phyloP scores from a whole-genome alignment of 257 asterid genomes.

The Orobanche coerulescens region DNA sequence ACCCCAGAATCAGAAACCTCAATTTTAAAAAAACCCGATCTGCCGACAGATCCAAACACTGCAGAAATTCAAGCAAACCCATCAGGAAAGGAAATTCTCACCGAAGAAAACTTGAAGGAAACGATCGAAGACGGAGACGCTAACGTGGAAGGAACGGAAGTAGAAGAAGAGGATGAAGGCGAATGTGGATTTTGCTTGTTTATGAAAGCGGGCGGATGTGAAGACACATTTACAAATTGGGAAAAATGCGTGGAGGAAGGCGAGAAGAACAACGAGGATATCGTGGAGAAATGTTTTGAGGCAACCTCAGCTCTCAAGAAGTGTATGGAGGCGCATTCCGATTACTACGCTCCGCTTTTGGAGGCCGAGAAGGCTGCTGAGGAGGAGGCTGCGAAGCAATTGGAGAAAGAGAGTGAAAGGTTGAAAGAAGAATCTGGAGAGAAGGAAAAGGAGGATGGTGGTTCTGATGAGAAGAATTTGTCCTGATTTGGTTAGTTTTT shows the following conservation, averaged over 20 bases:
- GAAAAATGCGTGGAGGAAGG: slow-evolving; percentile 68
- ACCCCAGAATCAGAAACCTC: slow-evolving; percentile 20
- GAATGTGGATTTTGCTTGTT: slow-evolving; percentile 81
- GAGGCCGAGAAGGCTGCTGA: slow-evolving; percentile 58
- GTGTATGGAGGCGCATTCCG: slow-evolving; percentile 77
- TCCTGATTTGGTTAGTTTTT: slow-evolving; percentile 14
- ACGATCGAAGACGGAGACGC: slow-evolving; percentile 8
- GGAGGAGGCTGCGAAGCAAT: slow-evolving; percentile 42
- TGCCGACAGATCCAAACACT: slow-evolving; percentile 20
- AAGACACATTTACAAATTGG: slow-evolving; percentile 54
- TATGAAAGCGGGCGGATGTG: slow-evolving; percentile 87
- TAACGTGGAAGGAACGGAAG: slow-evolving; percentile 27
- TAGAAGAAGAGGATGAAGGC: slow-evolving; percentile 49
- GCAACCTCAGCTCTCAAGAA: slow-evolving; percentile 45
- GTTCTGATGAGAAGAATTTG: slow-evolving; percentile 24
- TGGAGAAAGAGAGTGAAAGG: slow-evolving; percentile 36
- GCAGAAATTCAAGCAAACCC: slow-evolving; percentile 9
- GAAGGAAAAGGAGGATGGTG: slow-evolving; percentile 18
- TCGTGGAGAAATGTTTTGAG: slow-evolving; percentile 56
- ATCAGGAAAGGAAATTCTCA: background rate
- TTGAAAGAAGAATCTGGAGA: slow-evolving; percentile 14
- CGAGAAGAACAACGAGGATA: slow-evolving; percentile 51
- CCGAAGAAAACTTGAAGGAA: background rate
- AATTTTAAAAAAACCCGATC: slow-evolving; percentile 14
- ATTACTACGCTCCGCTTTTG: slow-evolving; percentile 62